Evolutionary conservation across 805 yeast genomes (phyloP), one percentile per base, ranked within the genome.

Genomic region (Nakazawaea molendinolei): DNA sequence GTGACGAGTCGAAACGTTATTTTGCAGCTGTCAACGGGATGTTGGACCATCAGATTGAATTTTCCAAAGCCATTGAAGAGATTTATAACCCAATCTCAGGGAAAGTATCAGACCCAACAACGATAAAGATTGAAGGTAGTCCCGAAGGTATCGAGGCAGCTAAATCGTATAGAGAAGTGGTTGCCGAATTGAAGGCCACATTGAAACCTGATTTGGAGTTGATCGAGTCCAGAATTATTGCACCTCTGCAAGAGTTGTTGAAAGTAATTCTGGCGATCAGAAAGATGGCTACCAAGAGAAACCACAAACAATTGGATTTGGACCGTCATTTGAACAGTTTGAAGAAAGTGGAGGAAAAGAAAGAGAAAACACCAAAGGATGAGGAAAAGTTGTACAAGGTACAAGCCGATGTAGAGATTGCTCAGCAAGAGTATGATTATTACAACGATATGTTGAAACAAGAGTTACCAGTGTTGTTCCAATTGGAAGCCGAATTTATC

Each of bases 31-130:
- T 92, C 38, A 86, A 85, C 52, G 95, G 90, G 29, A 87, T 92
- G 95, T 67, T 92, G 48, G 80, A 78, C 40, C 92, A 84, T 58
- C 98, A 92, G 58, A 81, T 90, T 46, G 97, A 90, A 41, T 92
- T 89, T 57, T 83, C 95, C n/a, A 82, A 81, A 52, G 90, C 95
- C 3, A 86, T 92, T 60, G 97, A 89, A 57, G 96, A 89, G 54
- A 83, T 92, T 42, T 92, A 87, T 65, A 86, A 90, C 60, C 98
- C 98, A 1, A 92, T 92, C 43, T 79, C 92, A 38, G 98, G 98
- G 28, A 78, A 87, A 43, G 67, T 84, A 55, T 78, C 92, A 12
- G 97, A 92, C 56, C 96, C 97, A 6, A 84, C 79, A 52, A 75
- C 92, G 6, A 60, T 86, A 2, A 72, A 76, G 31, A 89, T 89